Base-by-base conservation (phyloP, 441 rosid species). In the Populus hybrid region DNA sequence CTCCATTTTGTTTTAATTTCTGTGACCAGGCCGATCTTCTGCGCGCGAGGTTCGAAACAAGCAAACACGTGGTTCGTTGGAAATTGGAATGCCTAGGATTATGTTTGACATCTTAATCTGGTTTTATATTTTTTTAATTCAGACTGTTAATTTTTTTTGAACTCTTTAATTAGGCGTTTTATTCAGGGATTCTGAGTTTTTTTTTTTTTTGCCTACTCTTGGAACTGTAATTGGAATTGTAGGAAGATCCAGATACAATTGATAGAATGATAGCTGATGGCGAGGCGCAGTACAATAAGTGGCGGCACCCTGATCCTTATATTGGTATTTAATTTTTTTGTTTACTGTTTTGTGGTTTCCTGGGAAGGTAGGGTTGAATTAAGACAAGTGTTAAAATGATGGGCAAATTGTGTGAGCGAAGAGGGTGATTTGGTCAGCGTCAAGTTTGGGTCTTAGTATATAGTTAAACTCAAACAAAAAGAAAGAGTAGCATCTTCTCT, bases 1-100 rank as follows among this genome's bases (percentile, higher is more conserved):
- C 32, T 30, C 32, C 32, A 3, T 30, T 4, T 30, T 30, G 5
- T 30, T 30, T 30, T 30, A 30, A 30, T 30, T 30, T 30, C 32
- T 4, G 32, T 30, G 5, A 30, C 32, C 32, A 30, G 32, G 32
- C 98, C 11, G 88, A 87, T 63, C 89, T 83, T 35, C 87, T 95
- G 76, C 96, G 98, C 12, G 90, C 86, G 84, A 91, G 82, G 80
- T 94, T 95, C 83, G 95, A 92, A 26, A 93, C 89, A 65, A 87
- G 90, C 85, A 93, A 83, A 74, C 84, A 87, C 50, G 89, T 94
- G 32, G 32, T 30, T 30, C 32, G 32, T 30, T 30, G 5, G 32
- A 30, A 30, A 30, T 30, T 30, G 32, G 32, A 30, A 30, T 30
- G 32, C 32, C 32, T 30, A 30, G 32, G 32, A 30, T 30, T 30